Evolutionary conservation across 495 filamentous ascomycete genomes (phyloP), one percentile per base, ranked within the genome.

Genomic region (Extremus antarcticus): DNA sequence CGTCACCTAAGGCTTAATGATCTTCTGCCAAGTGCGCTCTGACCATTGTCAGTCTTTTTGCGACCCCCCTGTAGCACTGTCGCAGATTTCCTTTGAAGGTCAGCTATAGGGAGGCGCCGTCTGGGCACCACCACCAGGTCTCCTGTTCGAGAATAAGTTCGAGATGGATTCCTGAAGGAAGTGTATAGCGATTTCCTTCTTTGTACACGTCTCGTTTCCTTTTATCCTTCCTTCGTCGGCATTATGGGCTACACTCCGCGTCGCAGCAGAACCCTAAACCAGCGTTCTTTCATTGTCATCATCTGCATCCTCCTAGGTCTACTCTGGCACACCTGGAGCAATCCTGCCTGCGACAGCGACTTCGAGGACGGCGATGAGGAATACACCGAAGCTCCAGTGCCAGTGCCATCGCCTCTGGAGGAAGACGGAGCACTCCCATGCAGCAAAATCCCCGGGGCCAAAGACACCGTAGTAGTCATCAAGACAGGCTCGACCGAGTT

Each of bases 401-500:
- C 29, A 35, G 7, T 13, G 29, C 7, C 29, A 35, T 13, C 13
- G 29, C 7, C 29, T 4, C 29, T 13, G 29, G 13, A 35, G 29
- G 29, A 4, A 7, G 29, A 35, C 32, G 22, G 45, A 51, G 55
- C 22, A 41, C 50, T 48, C 3, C 45, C 52, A 19, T 60, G 58
- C 50, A 24, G 46, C 11, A 20, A 9, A 23, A 49, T 62, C 0
- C 56, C 51, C 23, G 62, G 63, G 22, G 60, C 64, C 13, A 25
- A 58, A 11, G 60, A 68, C 24, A 52, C 63, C 3, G 55, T 68
- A 50, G 54, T 69, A 21, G 55, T 69, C 13, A 52, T 69, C 0
- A 67, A 66, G 40, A 69, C 65, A 1, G 62, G 63, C 55, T 62
- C 66, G 15, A 61, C 61, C 20, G 67, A 69, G 43, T 53, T 64